Conservation (phyloP, 106 monocot species). For the Apostasia shenzhenica region DNA sequence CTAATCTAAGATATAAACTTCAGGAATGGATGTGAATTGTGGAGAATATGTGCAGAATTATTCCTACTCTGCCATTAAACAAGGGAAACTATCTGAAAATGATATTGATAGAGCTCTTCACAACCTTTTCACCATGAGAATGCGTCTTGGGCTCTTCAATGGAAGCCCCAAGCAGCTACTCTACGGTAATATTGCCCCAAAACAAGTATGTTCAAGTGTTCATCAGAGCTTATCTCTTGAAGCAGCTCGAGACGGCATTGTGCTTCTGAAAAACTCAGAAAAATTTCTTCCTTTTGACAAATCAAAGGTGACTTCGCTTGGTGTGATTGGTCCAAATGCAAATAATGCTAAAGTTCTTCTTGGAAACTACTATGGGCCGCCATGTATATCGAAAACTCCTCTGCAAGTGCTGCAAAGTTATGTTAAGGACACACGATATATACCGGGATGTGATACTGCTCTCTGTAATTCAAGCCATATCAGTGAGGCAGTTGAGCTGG, state of each 20-base stretch:
- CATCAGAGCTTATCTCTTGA: slow-evolving; percentile 68
- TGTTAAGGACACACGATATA: slow-evolving; percentile 35
- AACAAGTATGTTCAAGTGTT: slow-evolving; percentile 49
- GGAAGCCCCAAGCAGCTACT: slow-evolving; percentile 43
- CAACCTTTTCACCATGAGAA: slow-evolving; percentile 72
- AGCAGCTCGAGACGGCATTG: slow-evolving; percentile 76
- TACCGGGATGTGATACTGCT: slow-evolving; percentile 53
- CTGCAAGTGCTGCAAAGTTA: slow-evolving; percentile 42
- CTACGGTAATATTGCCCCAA: slow-evolving; percentile 44
- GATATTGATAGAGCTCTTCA: slow-evolving; percentile 72
- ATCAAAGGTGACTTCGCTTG: slow-evolving; percentile 44
- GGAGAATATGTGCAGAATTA: slow-evolving; percentile 67
- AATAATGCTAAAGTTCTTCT: slow-evolving; percentile 38
- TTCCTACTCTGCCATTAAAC: slow-evolving; percentile 37
- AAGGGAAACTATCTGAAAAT: slow-evolving; percentile 43
- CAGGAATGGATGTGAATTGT: slow-evolving; percentile 98
- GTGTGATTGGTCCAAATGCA: slow-evolving; percentile 84
- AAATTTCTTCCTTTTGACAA: slow-evolving; percentile 50
- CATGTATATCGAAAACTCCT: slow-evolving; percentile 57
- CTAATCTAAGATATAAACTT: slow-evolving; percentile 12
- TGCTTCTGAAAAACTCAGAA: slow-evolving; percentile 69
- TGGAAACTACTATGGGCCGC: slow-evolving; percentile 85
- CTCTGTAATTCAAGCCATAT: slow-evolving; percentile 39
- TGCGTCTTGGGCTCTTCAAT: slow-evolving; percentile 81
- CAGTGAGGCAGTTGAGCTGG: slow-evolving; percentile 49